These are phyloP conservation scores for Claviceps sorghi DNA, from an alignment of 2,329 filamentous ascomycete species.

Conservation along the genomic window DNA sequence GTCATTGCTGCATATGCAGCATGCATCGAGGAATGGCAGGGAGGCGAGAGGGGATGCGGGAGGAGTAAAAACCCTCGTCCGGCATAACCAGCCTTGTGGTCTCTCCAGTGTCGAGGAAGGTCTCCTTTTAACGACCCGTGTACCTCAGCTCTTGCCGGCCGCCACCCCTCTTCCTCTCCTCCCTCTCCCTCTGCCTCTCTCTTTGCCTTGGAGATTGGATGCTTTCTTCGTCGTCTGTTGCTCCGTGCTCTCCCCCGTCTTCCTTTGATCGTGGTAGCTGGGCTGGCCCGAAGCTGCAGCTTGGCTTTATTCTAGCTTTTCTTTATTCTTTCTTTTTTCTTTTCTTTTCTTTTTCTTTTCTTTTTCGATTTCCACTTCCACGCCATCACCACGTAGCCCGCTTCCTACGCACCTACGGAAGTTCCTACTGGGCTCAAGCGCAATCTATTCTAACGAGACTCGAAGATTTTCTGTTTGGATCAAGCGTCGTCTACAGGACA, in stretches of 20 bases:
- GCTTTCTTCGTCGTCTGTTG: neutral
- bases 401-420: neutral
- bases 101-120: neutral
- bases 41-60: neutral
- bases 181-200: neutral
- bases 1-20: neutral
- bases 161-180: neutral
- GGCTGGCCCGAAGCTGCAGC: neutral
- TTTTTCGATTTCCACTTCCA: too few relatives aligned
- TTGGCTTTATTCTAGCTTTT: neutral
- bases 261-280: neutral
- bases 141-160: neutral
- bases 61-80: neutral
- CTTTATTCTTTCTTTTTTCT: too few relatives aligned
- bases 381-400: neutral
- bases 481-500: neutral
- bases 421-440: neutral
- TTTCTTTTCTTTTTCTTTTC: too few relatives aligned
- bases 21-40: neutral
- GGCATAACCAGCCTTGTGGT: neutral
- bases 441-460: neutral
- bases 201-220: neutral
- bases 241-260: neutral
- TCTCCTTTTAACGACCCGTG: neutral
- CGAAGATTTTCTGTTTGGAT: neutral